A percentile compares a stretch with the other conserved stretches of the same genome.
Evolutionary conservation across 768 basidiomycete genomes (phyloP).

Genomic region (Pisolithus tinctorius): DNA sequence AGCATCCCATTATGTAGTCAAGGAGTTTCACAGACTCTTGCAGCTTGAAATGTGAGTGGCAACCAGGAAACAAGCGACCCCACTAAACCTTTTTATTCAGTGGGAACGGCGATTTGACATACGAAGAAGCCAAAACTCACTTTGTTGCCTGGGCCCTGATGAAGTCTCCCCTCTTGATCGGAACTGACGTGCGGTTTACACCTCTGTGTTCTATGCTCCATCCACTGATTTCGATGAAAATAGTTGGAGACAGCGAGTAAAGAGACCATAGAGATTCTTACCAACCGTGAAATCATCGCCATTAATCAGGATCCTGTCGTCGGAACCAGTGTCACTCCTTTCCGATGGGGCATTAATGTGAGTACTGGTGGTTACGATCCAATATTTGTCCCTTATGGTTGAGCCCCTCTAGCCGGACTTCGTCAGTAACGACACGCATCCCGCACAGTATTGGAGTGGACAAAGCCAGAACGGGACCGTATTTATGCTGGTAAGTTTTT

Average conservation of each 20-base stretch:
- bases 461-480: conserved; percentile 57
- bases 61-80: not conserved
- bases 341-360: conserved; percentile 64
- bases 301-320: conserved; percentile 64
- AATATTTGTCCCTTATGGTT: not conserved
- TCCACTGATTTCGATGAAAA: not conserved
- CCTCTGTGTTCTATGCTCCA: conserved; percentile 5
- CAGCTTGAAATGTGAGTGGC: conserved; percentile 51
- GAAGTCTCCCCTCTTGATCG: conserved; percentile 62
- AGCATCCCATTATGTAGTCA: conserved; percentile 4
- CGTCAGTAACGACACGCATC: conserved; percentile 38
- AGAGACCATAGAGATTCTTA: conserved; percentile 49
- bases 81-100: conserved; percentile 24
- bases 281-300: conserved; percentile 57
- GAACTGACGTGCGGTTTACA: conserved; percentile 41
- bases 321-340: conserved; percentile 57
- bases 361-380: conserved; percentile 11
- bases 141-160: conserved; percentile 70
- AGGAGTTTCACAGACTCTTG: not conserved
- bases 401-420: conserved; percentile 25
- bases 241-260: conserved; percentile 47
- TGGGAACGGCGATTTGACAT: conserved; percentile 55
- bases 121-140: conserved; percentile 61
- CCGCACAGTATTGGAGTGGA: conserved; percentile 71
- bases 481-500: conserved; percentile 51